phyloP scores from a whole-genome alignment of 2,329 filamentous ascomycete genomes.

The Pseudocercospora fijiensis region DNA sequence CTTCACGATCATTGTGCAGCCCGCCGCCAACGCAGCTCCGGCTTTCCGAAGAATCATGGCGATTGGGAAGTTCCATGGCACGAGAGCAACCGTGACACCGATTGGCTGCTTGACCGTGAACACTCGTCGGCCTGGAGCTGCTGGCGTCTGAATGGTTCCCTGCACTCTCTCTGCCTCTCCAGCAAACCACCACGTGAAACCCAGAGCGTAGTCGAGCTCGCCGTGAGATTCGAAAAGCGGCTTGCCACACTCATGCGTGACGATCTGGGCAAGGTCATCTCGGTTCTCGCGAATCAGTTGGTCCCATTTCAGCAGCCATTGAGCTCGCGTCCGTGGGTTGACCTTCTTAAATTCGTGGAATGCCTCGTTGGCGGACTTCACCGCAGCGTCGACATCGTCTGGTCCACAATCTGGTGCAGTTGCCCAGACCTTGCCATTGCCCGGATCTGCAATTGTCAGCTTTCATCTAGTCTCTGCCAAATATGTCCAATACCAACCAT shows the following conservation, averaged over 20 bases:
- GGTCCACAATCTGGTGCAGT: constrained; percentile 50
- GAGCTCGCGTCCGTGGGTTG: constrained; percentile 61
- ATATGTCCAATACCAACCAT: constrained; percentile 42
- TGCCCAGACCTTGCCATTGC: constrained; percentile 51
- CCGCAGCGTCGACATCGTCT: constrained; percentile 62
- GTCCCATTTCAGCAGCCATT: constrained; percentile 66
- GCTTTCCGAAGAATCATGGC: constrained; percentile 66
- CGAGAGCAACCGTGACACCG: constrained; percentile 65
- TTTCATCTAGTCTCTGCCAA: neutral
- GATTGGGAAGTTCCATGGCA: constrained; percentile 65
- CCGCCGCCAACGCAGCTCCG: constrained; percentile 66
- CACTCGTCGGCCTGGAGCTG: constrained; percentile 62
- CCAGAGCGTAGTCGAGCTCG: constrained; percentile 55
- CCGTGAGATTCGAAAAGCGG: constrained; percentile 53
- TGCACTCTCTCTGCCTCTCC: constrained; percentile 63
- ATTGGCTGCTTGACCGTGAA: constrained; percentile 75
- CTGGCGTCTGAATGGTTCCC: constrained; percentile 60
- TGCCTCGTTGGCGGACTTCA: constrained; percentile 59
- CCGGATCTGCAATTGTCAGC: constrained; percentile 46
- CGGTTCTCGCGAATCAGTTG: constrained; percentile 60
- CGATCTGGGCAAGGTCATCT: constrained; percentile 62
- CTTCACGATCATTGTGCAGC: constrained; percentile 72
- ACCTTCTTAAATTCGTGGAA: constrained; percentile 61
- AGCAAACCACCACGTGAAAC: constrained; percentile 59
- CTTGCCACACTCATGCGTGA: constrained; percentile 61